A percentile compares a stretch with the other conserved stretches of the same genome.
Evolutionary conservation across 2,329 filamentous ascomycete species (phyloP).

Genomic region (Thielaviopsis musarum): DNA sequence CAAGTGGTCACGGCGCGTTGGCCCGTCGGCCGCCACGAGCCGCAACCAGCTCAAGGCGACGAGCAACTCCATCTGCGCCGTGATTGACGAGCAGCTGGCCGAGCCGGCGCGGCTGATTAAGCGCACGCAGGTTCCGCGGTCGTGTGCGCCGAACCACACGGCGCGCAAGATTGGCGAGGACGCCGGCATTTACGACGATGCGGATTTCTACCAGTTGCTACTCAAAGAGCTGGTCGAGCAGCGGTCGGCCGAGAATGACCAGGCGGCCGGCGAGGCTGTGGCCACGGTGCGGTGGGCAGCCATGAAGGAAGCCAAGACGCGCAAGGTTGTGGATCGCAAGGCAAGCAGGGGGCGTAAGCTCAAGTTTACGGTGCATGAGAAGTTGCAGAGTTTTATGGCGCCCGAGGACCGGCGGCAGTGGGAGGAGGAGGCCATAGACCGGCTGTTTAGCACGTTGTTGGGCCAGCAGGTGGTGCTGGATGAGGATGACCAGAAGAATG

Average conservation of each 20-base stretch:
- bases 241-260: slow-evolving; percentile 53
- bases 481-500: slow-evolving; percentile 37
- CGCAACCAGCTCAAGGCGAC: slow-evolving; percentile 19
- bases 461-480: slow-evolving; percentile 51
- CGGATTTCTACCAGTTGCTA: slow-evolving; percentile 83
- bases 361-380: slow-evolving; percentile 89
- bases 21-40: slow-evolving; percentile 25
- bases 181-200: slow-evolving; percentile 68
- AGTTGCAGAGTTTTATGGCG: slow-evolving; percentile 96
- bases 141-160: slow-evolving; percentile 57
- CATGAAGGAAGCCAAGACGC: slow-evolving; percentile 57
- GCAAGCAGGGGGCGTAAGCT: slow-evolving; percentile 92
- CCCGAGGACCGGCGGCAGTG: slow-evolving; percentile 67
- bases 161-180: slow-evolving; percentile 40
- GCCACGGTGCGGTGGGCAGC: slow-evolving; percentile 49
- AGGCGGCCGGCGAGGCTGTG: slow-evolving; percentile 32
- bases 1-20: slow-evolving; percentile 72
- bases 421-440: slow-evolving; percentile 64
- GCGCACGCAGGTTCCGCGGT: slow-evolving; percentile 54
- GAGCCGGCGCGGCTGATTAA: slow-evolving; percentile 50
- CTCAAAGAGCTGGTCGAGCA: slow-evolving; percentile 89
- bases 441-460: slow-evolving; percentile 59
- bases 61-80: slow-evolving; percentile 42
- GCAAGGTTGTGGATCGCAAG: slow-evolving; percentile 76
- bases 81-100: slow-evolving; percentile 51